Evolutionary conservation across 192 early-diverging fungal species (phyloP).

Genomic region (Rhizophagus prolifer): DNA sequence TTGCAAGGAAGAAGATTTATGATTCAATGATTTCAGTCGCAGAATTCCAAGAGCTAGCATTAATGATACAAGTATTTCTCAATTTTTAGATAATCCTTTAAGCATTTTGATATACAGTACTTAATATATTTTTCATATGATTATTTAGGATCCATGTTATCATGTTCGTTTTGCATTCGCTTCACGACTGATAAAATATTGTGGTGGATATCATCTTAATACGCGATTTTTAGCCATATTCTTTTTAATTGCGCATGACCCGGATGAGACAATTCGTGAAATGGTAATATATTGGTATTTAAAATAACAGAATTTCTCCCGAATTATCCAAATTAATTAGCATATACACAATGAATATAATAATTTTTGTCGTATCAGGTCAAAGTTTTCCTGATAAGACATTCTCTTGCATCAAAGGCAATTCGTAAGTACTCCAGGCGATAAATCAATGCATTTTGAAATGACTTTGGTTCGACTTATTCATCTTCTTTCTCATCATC

Average conservation of each 20-base stretch:
- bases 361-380: not conserved
- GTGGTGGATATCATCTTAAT: conserved; percentile 60
- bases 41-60: conserved; percentile 60
- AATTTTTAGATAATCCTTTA: not conserved
- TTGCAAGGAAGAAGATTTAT: conserved; percentile 53
- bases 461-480: conserved; percentile 61
- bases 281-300: conserved; percentile 52
- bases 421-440: conserved; percentile 22
- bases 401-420: not conserved
- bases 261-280: conserved; percentile 64
- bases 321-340: not conserved
- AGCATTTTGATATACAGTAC: not conserved
- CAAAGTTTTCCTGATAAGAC: not conserved
- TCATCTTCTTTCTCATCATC: conserved; percentile 80
- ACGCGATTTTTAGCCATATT: conserved; percentile 69
- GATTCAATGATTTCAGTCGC: conserved; percentile 50
- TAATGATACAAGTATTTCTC: conserved; percentile 55
- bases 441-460: conserved; percentile 54
- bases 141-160: conserved; percentile 70
- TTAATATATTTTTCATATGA: conserved; percentile 14
- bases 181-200: conserved; percentile 68
- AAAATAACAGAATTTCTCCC: conserved; percentile 23
- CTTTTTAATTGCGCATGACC: conserved; percentile 85
- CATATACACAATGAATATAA: not conserved
- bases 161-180: conserved; percentile 76